phyloP scores from a whole-genome alignment of 2,329 filamentous ascomycete species.

The Sporothrix brunneoviolacea region DNA sequence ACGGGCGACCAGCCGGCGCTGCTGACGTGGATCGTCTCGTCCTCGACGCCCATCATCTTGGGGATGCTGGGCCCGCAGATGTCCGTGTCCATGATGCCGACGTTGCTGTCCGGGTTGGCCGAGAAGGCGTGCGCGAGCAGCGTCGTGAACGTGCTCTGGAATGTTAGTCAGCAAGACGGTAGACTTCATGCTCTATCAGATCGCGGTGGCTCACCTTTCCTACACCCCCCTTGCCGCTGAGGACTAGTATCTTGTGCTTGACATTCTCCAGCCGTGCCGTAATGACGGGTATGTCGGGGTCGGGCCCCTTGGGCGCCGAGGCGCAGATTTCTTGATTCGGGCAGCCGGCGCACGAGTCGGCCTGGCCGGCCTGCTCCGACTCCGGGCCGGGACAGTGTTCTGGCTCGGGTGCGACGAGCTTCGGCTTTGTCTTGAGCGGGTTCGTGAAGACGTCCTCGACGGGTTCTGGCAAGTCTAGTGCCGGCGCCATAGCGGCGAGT shows the following conservation, averaged over 20 bases:
- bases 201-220: conserved; percentile 52
- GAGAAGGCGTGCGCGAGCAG: conserved; percentile 69
- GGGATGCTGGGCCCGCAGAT: conserved; percentile 95
- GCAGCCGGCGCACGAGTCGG: conserved; percentile 86
- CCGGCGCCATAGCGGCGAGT: conserved; percentile 61
- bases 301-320: conserved; percentile 86
- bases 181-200: background rate
- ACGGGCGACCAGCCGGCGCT: conserved; percentile 88
- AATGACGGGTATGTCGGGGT: conserved; percentile 88
- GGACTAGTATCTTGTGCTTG: conserved; percentile 84
- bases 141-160: conserved; percentile 20
- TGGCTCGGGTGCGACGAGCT: conserved; percentile 89
- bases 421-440: conserved; percentile 69
- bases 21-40: conserved; percentile 87
- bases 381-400: conserved; percentile 94
- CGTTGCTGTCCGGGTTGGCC: conserved; percentile 69
- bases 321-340: conserved; percentile 96
- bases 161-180: background rate
- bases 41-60: conserved; percentile 97
- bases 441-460: conserved; percentile 66
- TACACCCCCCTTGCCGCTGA: conserved; percentile 93
- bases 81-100: conserved; percentile 97
- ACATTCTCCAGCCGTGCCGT: conserved; percentile 74
- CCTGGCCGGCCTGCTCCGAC: conserved; percentile 60
- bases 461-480: conserved; percentile 63